Evolutionary conservation across 139 green algal genomes (phyloP).

Genomic region (Closterium sp.): DNA sequence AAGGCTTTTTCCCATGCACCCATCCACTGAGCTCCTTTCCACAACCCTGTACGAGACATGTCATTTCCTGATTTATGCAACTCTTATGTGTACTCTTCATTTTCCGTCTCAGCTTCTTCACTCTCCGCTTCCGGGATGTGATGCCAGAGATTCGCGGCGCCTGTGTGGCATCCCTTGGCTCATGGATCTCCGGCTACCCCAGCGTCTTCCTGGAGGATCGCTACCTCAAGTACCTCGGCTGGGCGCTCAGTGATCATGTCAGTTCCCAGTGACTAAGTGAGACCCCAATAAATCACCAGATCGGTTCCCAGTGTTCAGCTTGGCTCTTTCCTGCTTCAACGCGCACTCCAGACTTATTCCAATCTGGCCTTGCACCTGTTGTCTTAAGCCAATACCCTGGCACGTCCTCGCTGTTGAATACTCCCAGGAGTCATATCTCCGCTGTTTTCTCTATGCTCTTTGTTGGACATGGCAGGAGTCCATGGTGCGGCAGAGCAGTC

Average conservation of each 20-base stretch:
- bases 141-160: conserved; percentile 70
- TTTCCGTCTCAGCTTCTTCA: conserved; percentile 55
- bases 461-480: not conserved
- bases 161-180: conserved; percentile 75
- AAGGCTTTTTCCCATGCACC: not conserved
- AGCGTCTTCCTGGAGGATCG: conserved; percentile 74
- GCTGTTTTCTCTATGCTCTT: not conserved
- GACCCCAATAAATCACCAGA: too few species aligned
- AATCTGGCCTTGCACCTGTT: too few species aligned
- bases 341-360: too few species aligned
- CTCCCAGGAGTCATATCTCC: too few species aligned
- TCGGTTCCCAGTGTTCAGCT: too few species aligned
- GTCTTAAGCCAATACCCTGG: too few species aligned
- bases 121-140: conserved; percentile 70
- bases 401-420: too few species aligned
- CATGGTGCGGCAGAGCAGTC: conserved; percentile 18
- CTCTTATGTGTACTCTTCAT: not conserved
- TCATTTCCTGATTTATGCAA: not conserved
- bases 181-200: conserved; percentile 73
- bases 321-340: too few species aligned
- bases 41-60: not conserved
- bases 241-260: conserved; percentile 81
- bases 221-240: conserved; percentile 96
- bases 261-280: too few species aligned
- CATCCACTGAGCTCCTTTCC: not conserved